These are phyloP conservation scores for Coemansia sp. DNA, from an alignment of 192 early-diverging fungal genomes.

Conservation along the genomic window DNA sequence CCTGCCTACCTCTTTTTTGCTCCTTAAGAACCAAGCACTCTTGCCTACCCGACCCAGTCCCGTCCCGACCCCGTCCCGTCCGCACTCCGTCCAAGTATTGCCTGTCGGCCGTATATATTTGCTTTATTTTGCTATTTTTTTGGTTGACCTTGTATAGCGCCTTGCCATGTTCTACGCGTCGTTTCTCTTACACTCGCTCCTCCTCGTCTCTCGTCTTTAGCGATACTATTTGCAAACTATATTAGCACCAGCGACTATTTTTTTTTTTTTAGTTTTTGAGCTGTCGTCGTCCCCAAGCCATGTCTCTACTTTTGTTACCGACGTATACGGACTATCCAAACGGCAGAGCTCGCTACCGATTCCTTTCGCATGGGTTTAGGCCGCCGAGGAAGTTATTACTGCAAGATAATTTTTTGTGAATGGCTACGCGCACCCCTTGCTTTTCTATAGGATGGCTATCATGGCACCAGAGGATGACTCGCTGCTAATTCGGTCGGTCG, in stretches of 20 bases:
- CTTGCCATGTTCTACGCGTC: neutral
- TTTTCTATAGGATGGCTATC: neutral
- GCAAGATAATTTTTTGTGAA: neutral
- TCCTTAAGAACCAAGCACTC: neutral
- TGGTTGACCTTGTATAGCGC: neutral
- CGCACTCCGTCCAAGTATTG: neutral
- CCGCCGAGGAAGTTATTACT: too few species aligned
- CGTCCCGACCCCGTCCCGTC: neutral
- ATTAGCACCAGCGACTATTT: neutral
- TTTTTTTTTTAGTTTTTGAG: neutral
- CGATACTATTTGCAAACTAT: neutral
- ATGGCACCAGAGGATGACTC: neutral
- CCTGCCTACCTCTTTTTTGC: neutral
- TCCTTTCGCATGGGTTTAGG: too few species aligned
- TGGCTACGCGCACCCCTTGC: too few species aligned
- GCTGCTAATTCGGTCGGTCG: neutral
- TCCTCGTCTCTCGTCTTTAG: neutral
- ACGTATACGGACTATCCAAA: neutral
- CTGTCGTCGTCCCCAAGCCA: neutral
- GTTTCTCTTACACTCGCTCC: neutral
- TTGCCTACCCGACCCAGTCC: neutral
- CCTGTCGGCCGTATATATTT: neutral
- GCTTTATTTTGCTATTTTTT: neutral
- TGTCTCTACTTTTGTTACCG: neutral
- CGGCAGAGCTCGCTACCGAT: neutral